Conservation (phyloP, 2,329 filamentous ascomycete species). For the Tolypocladium guangdongense region DNA sequence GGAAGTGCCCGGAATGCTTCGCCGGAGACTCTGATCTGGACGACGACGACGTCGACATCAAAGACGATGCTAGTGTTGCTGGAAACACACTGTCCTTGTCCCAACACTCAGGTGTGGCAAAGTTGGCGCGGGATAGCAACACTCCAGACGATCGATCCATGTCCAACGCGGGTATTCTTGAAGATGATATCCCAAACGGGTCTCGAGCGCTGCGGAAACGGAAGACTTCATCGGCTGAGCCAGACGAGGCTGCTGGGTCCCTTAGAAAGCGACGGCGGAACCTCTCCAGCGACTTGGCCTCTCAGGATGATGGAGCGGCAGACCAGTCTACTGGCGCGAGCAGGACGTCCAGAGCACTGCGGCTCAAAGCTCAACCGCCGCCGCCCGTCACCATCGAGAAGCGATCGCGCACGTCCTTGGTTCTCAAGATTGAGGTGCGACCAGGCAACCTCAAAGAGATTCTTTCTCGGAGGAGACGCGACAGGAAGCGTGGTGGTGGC, state of each 20-base stretch:
- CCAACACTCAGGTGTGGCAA: slow-evolving; percentile 14
- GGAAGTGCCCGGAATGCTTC: slow-evolving; percentile 42
- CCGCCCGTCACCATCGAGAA: slow-evolving; percentile 30
- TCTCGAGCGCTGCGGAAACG: slow-evolving; percentile 73
- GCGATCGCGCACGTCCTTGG: slow-evolving; percentile 20
- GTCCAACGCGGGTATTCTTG: slow-evolving; percentile 61
- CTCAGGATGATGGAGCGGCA: slow-evolving; percentile 24
- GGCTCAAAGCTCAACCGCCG: slow-evolving; percentile 36
- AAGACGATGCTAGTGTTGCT: slow-evolving; percentile 12
- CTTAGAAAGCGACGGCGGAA: slow-evolving; percentile 44
- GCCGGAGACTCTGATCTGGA: slow-evolving; percentile 19
- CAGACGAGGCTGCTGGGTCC: slow-evolving; percentile 41
- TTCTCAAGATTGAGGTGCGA: slow-evolving; percentile 24
- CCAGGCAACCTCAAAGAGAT: slow-evolving; percentile 27
- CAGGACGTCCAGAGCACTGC: slow-evolving; percentile 44
- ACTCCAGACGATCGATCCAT: slow-evolving; percentile 45
- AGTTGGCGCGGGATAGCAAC: slow-evolving; percentile 41
- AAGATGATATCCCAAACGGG: slow-evolving; percentile 64
- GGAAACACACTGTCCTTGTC: slow-evolving; percentile 12
- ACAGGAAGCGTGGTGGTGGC: slow-evolving; percentile 15
- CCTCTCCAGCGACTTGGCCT: slow-evolving; percentile 30
- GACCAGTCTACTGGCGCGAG: slow-evolving; percentile 15
- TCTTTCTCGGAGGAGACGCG: slow-evolving; percentile 21
- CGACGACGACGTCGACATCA: slow-evolving; percentile 17
- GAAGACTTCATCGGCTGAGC: slow-evolving; percentile 64